These are phyloP conservation scores for Gilbertella persicaria DNA, from an alignment of 371 early-diverging fungal genomes.

Conservation along the genomic window DNA sequence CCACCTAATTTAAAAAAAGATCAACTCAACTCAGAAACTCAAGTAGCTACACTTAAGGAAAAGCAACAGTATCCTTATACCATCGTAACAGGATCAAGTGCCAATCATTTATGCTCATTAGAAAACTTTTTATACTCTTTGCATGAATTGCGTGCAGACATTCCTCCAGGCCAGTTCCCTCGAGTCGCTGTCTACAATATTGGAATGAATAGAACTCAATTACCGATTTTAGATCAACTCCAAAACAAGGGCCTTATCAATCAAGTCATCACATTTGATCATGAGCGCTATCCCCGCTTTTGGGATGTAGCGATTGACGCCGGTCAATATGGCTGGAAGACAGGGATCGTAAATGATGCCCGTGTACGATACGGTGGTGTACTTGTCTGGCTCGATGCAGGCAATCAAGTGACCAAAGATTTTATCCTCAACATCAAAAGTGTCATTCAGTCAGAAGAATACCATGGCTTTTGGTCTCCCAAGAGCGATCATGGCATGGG, in stretches of 20 bases:
- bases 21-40: neutral
- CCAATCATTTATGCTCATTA: conserved; percentile 60
- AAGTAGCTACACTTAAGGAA: neutral
- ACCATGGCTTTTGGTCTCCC: conserved; percentile 53
- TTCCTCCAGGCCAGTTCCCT: conserved; percentile 26
- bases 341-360: conserved; percentile 56
- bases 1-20: too few species aligned
- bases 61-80: conserved; percentile 31
- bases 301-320: conserved; percentile 52
- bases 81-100: conserved; percentile 57
- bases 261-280: conserved; percentile 45
- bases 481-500: conserved; percentile 38
- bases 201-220: conserved; percentile 32
- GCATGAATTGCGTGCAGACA: conserved; percentile 29
- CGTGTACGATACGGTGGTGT: conserved; percentile 45
- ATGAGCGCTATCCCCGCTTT: conserved; percentile 47
- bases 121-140: conserved; percentile 54
- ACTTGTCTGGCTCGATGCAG: conserved; percentile 59
- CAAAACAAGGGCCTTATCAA: conserved; percentile 33
- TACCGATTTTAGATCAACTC: conserved; percentile 29
- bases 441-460: conserved; percentile 11
- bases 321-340: conserved; percentile 64
- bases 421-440: conserved; percentile 42
- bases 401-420: conserved; percentile 46
- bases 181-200: conserved; percentile 40